These are phyloP conservation scores for Xenosphaeropsis pyriputrescens DNA, from an alignment of 2,329 filamentous ascomycete genomes.

Conservation along the genomic window DNA sequence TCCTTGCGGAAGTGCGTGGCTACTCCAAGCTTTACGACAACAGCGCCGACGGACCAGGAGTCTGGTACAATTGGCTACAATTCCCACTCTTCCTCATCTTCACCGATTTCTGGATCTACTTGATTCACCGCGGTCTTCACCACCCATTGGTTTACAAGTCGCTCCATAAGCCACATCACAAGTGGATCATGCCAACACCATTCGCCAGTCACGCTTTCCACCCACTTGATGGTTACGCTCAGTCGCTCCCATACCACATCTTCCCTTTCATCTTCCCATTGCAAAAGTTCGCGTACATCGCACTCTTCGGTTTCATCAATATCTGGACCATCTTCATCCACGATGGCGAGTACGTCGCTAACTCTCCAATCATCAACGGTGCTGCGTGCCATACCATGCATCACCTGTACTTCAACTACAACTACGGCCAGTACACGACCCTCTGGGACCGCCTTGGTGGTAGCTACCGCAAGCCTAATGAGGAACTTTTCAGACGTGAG, in stretches of 20 bases:
- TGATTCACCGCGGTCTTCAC: conserved; percentile 78
- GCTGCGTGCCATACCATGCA: conserved; percentile 91
- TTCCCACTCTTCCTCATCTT: conserved; percentile 81
- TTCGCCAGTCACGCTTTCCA: conserved; percentile 92
- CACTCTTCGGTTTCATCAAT: conserved; percentile 83
- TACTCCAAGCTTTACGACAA: conserved; percentile 78
- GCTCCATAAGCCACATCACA: conserved; percentile 95
- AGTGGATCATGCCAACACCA: conserved; percentile 98
- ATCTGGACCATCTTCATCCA: conserved; percentile 96
- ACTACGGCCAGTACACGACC: conserved; percentile 91
- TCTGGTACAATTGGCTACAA: conserved; percentile 67
- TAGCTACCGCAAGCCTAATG: conserved; percentile 76
- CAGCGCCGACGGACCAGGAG: conserved; percentile 58
- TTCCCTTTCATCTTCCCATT: conserved; percentile 89
- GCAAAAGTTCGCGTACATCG: conserved; percentile 78
- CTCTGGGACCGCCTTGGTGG: conserved; percentile 80
- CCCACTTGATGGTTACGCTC: conserved; percentile 78
- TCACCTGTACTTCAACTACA: conserved; percentile 78
- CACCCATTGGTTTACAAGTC: conserved; percentile 70
- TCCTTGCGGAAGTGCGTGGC: conserved; percentile 71
- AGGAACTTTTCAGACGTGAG: conserved; percentile 71
- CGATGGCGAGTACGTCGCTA: conserved; percentile 86
- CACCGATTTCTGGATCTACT: conserved; percentile 84
- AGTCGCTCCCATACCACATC: conserved; percentile 82
- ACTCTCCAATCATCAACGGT: conserved; percentile 85